Evolutionary conservation across 1,284 basidiomycete genomes (phyloP).

Genomic region (Malassezia arunalokei): DNA sequence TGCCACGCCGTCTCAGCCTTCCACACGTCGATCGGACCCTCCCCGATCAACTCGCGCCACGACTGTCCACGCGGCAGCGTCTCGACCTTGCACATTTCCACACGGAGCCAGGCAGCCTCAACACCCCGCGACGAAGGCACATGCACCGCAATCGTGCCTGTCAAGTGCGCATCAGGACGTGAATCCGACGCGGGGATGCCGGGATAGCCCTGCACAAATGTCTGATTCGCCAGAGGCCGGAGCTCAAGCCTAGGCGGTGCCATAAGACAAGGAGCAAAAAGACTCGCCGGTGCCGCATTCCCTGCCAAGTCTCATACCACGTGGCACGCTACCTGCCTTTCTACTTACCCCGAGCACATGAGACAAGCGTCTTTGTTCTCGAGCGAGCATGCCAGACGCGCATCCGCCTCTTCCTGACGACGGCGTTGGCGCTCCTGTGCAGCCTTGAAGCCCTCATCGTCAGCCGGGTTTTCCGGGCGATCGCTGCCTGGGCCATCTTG

Average conservation of each 20-base stretch:
- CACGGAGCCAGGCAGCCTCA: conserved; percentile 39
- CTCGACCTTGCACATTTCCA: conserved; percentile 43
- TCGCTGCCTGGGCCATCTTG: conserved; percentile 29
- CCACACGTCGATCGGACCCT: conserved; percentile 41
- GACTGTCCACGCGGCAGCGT: conserved; percentile 35
- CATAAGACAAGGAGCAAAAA: background rate
- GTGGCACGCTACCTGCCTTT: background rate
- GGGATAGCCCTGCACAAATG: conserved; percentile 40
- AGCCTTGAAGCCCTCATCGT: conserved; percentile 64
- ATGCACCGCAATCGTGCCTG: conserved; percentile 35
- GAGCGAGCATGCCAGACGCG: conserved; percentile 65
- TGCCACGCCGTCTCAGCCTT: conserved; percentile 20
- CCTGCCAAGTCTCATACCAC: background rate
- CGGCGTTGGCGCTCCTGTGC: conserved; percentile 62
- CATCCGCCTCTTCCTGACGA: conserved; percentile 63
- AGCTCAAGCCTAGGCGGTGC: conserved; percentile 12
- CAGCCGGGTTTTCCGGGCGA: conserved; percentile 46
- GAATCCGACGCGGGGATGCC: conserved; percentile 30
- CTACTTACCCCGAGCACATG: conserved; percentile 36
- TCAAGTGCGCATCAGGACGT: conserved; percentile 35
- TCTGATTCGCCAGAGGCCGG: conserved; percentile 34
- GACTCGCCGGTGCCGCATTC: background rate
- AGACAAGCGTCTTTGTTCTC: conserved; percentile 59
- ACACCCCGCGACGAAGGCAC: conserved; percentile 28
- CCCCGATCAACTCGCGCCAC: conserved; percentile 42